Base-by-base conservation (phyloP, 768 basidiomycete genomes). In the Coprinopsis cinerea region DNA sequence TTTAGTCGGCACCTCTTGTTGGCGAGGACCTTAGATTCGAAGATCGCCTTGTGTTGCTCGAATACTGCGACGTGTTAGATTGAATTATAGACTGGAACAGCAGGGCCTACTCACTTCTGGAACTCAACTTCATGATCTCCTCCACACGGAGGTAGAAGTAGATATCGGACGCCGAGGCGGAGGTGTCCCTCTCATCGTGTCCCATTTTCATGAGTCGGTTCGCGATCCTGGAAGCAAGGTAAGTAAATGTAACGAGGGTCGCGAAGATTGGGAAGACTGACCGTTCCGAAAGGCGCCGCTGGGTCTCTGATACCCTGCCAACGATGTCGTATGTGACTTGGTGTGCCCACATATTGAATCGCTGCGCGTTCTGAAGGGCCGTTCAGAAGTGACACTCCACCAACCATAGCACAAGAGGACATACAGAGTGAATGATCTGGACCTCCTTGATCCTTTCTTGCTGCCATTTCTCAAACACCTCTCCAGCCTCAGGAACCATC, bases 401-500 rank as follows among this genome's bases (percentile, higher is more conserved):
- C 5, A 28, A 39, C 7, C 3, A 41, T n/a, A 18, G 15, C 36
- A 3, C 32, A 49, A 28, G n/a, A 20, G n/a, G 40, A 47, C 50
- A 10, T 40, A 51, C 50, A 3, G 22, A 26, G 25, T 30, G 25
- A 13, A 45, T 20, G 10, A 22, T 14, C 11, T 20, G 1, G 15
- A 24, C 35, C 44, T 51, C 37, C n/a, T 40, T 27, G 35, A 15
- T 22, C 37, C 18, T n/a, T 5, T 22, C 43, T 15, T 37, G 7
- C 5, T 13, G 14, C 50, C 50, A 51, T 20, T 37, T 22, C 24
- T 51, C 44, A 32, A 51, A 51, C 27, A 30, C 36, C 35, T 51
- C 32, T 20, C 50, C 50, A 46, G 44, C 50, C 6, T 51, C 44
- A 4, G 50, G 43, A 27, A 45, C 11, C 44, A 51, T 30, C 7